Base-by-base conservation (phyloP, 163 green algal genomes). In the Prototheca cutis region DNA sequence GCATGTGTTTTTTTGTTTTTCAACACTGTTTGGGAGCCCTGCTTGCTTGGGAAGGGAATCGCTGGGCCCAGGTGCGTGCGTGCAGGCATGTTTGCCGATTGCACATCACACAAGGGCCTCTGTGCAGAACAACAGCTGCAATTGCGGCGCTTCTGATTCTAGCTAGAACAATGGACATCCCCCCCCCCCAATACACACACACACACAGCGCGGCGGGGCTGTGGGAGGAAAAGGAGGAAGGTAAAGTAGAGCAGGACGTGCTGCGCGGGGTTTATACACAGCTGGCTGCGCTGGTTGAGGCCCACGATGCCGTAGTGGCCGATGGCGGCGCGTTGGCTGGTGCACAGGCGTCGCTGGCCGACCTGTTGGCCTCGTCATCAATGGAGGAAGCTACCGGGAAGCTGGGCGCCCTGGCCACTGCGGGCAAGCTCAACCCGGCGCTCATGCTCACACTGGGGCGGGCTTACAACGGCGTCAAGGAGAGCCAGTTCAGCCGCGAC, bases 371-470 rank as follows among this genome's bases (percentile, higher is more conserved):
- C 52, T 39, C 28, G 27, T 54, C 29, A 33, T 78, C 55, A 39
- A 53, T 93, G 47, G 79, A 86, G 32, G 74, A 79, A 49, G 80
- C 76, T 3, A 77, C 88, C 34, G 36, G 24, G 13, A 80, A 78
- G 63, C 79, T 93, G 8, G 85, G 89, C 48, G 59, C 76, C 39
- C 55, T 93, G 51, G 75, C 76, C 8, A 55, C 61, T 6, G 34
- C 45, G 0, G 80, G 79, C 19, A 51, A 61, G 48, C 57, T 93
- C 52, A 71, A 86, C 63, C 76, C 81, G 3, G 83, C 85, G 3
- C 64, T 90, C 34, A 48, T 93, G 45, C 73, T 93, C 15, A 88
- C 80, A 21, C 81, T 89, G 63, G 80, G 80, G 39, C 89, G 88
- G 58, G 82, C 82, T 18, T 88, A 86, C 56, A 64, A 72, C 1